phyloP scores from a whole-genome alignment of 805 yeast species.

The Ascoidea tarda region DNA sequence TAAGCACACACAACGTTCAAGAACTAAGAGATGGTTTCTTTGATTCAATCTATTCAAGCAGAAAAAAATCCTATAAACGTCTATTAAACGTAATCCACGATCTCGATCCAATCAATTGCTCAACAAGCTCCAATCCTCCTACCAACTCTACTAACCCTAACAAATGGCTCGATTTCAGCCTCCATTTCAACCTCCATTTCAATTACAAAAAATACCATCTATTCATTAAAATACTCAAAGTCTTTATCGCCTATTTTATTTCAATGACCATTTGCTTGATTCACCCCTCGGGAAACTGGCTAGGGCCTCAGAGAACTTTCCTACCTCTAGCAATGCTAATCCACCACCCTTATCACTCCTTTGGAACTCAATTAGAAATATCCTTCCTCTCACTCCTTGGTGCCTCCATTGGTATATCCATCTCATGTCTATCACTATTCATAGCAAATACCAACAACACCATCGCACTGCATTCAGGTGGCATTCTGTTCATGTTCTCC shows the following conservation, averaged over 20 bases:
- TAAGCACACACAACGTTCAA: constrained; percentile 23
- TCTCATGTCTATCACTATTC: constrained; percentile 28
- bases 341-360: constrained; percentile 31
- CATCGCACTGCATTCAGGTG: constrained; percentile 28
- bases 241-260: constrained; percentile 24
- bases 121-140: neutral
- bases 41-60: constrained; percentile 27
- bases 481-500: constrained; percentile 27
- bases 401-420: constrained; percentile 25
- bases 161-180: neutral
- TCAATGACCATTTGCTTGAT: constrained; percentile 25
- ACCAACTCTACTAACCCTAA: neutral
- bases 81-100: too few relatives aligned
- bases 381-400: constrained; percentile 26
- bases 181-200: neutral
- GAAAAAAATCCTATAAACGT: constrained; percentile 2
- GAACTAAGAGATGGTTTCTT: constrained; percentile 35
- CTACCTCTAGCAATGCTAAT: constrained; percentile 27
- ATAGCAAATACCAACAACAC: constrained; percentile 26
- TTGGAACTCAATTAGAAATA: constrained; percentile 34
- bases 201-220: constrained; percentile 7
- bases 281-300: constrained; percentile 24
- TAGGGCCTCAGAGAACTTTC: constrained; percentile 25
- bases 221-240: constrained; percentile 15
- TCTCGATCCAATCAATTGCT: neutral